Percentiles rank a stretch among this genome's conserved stretches.
phyloP scores from a whole-genome alignment of 1,284 basidiomycete species.

The Pulveroboletus sp. region DNA sequence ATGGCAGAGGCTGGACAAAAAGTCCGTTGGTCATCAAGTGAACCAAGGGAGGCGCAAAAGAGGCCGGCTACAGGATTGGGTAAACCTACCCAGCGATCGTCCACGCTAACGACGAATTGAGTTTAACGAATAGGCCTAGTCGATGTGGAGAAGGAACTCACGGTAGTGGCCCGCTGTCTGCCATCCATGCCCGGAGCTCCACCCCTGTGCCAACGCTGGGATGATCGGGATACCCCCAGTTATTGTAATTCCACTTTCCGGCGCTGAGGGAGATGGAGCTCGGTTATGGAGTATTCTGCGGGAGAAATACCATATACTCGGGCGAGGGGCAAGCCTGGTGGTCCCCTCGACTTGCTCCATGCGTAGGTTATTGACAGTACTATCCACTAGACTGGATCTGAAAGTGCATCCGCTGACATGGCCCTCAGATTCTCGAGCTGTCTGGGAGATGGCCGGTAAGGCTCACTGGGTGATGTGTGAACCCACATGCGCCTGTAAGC shows the following conservation, averaged over 20 bases:
- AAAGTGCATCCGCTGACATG: too few relatives aligned
- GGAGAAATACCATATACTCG: too few relatives aligned
- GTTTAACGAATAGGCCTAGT: not conserved
- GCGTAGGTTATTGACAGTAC: too few relatives aligned
- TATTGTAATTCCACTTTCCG: slow-evolving; percentile 86
- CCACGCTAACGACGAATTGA: slow-evolving; percentile 43
- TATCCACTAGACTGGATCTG: too few relatives aligned
- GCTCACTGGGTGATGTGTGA: too few relatives aligned
- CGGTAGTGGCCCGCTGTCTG: slow-evolving; percentile 49
- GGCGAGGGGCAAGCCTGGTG: too few relatives aligned
- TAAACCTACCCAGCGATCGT: slow-evolving; percentile 79
- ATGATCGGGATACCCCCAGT: slow-evolving; percentile 80
- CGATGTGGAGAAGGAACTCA: slow-evolving; percentile 34
- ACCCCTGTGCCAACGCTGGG: slow-evolving; percentile 79
- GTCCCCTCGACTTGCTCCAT: too few relatives aligned
- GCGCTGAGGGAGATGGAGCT: slow-evolving; percentile 88
- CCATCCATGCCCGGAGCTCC: slow-evolving; percentile 89
- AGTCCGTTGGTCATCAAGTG: slow-evolving; percentile 67
- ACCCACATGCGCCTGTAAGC: too few relatives aligned
- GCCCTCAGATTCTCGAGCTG: too few relatives aligned
- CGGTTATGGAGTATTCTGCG: slow-evolving; percentile 81
- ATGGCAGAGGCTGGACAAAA: slow-evolving; percentile 61
- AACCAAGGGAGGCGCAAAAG: slow-evolving; percentile 90
- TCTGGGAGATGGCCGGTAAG: too few relatives aligned
- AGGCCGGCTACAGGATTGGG: slow-evolving; percentile 89